These are phyloP conservation scores for Metroxylon sagu DNA, from an alignment of 176 grass and related monocot genomes.

Conservation along the genomic window DNA sequence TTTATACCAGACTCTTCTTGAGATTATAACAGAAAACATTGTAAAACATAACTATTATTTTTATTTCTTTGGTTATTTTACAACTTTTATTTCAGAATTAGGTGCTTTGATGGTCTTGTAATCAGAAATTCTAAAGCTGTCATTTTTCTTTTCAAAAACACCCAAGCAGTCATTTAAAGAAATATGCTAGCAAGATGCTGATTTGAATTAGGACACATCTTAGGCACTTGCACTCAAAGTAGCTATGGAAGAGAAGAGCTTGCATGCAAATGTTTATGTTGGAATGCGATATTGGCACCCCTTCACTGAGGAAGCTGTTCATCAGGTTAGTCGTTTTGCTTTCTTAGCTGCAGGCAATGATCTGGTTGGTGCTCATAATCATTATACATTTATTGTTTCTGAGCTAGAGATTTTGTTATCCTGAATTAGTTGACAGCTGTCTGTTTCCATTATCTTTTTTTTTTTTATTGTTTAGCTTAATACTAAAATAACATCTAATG, in stretches of 20 bases:
- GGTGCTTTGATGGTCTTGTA: background rate
- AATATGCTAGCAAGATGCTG: background rate
- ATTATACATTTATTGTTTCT: too few species aligned
- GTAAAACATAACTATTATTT: background rate
- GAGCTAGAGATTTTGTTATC: too few species aligned
- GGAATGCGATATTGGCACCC: constrained; percentile 98
- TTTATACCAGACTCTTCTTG: too few species aligned
- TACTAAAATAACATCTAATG: too few species aligned
- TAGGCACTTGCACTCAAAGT: constrained; percentile 79
- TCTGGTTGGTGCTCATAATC: background rate
- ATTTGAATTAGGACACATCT: constrained; percentile 14
- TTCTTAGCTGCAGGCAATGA: background rate
- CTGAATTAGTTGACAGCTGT: too few species aligned
- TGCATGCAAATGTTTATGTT: constrained; percentile 80
- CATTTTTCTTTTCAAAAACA: background rate
- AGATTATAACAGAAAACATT: too few species aligned
- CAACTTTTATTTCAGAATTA: background rate
- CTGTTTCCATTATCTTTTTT: too few species aligned
- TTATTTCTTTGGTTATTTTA: background rate
- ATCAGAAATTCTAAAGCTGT: background rate
- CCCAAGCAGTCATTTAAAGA: background rate
- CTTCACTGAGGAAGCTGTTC: constrained; percentile 83
- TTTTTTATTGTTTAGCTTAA: too few species aligned
- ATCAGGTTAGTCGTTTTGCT: constrained; percentile 43
- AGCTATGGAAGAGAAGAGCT: constrained; percentile 56